Evolutionary conservation across 495 filamentous ascomycete genomes (phyloP).

Genomic region (Penicillium herquei): DNA sequence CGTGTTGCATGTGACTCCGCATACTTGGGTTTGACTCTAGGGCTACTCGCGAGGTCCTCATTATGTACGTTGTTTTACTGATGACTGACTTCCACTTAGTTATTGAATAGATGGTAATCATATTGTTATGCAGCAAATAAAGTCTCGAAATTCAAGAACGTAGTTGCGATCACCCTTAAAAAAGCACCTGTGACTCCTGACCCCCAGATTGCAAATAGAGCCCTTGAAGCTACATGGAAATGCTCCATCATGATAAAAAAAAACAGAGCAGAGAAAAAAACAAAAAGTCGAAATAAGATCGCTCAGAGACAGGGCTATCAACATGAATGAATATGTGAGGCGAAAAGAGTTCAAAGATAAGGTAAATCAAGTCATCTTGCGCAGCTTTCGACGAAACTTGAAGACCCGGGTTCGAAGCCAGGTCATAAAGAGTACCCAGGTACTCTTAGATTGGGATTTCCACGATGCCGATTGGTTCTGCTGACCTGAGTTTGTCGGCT

Average conservation of each 20-base stretch:
- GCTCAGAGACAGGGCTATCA: background rate
- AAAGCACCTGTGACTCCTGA: background rate
- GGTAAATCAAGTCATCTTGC: slow-evolving; percentile 26
- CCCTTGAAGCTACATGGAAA: background rate
- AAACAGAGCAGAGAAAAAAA: background rate
- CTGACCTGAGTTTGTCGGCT: background rate
- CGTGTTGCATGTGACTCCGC: slow-evolving; percentile 8
- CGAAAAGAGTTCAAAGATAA: slow-evolving; percentile 3
- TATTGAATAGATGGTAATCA: no score
- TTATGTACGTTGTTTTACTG: no score
- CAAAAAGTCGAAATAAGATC: background rate
- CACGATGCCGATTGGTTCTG: slow-evolving; percentile 19
- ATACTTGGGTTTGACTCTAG: no score
- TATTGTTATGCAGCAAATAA: background rate
- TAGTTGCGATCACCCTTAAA: background rate
- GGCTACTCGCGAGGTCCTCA: no score
- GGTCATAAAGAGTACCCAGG: slow-evolving; percentile 48
- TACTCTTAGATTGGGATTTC: slow-evolving; percentile 42
- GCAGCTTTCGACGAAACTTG: slow-evolving; percentile 41
- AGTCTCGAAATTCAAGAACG: background rate
- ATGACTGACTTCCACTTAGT: no score
- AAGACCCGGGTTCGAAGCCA: slow-evolving; percentile 49
- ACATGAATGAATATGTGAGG: background rate
- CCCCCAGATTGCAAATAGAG: background rate
- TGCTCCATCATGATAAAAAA: background rate